Evolutionary conservation across 768 basidiomycete genomes (phyloP).

Genomic region (Mycena galopus): DNA sequence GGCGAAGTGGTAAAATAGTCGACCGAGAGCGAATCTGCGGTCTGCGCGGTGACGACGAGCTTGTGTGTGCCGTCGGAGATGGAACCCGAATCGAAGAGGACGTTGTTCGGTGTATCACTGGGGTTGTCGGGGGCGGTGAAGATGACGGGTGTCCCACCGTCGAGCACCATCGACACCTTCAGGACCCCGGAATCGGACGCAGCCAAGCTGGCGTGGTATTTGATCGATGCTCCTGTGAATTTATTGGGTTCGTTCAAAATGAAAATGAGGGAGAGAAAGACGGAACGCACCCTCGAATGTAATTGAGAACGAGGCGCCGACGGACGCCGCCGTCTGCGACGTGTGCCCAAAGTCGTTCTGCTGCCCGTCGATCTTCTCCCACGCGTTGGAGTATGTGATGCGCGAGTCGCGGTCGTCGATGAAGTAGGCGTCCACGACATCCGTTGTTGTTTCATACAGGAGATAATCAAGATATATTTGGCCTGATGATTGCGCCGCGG

Average conservation of each 20-base stretch:
- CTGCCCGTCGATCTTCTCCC: neutral
- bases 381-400: conserved; percentile 1
- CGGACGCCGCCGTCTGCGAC: neutral
- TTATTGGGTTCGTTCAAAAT: too few relatives aligned
- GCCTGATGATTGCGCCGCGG: neutral
- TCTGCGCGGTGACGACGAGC: conserved; percentile 17
- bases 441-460: conserved; percentile 9
- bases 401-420: conserved; percentile 18
- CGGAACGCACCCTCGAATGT: conserved; percentile 11
- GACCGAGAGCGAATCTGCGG: neutral
- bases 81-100: conserved; percentile 7
- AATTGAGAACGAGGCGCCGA: neutral
- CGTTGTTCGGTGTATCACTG: conserved; percentile 2
- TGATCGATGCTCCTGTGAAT: neutral
- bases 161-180: conserved; percentile 4
- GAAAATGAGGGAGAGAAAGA: neutral
- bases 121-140: neutral
- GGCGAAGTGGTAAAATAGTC: conserved; percentile 21
- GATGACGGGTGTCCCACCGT: neutral
- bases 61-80: neutral
- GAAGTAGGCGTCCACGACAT: neutral
- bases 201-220: conserved; percentile 10
- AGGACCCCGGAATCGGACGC: neutral
- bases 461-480: conserved; percentile 18
- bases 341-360: conserved; percentile 14